Evolutionary conservation across 257 asterid species (phyloP).

Genomic region (Datura wrightii): DNA sequence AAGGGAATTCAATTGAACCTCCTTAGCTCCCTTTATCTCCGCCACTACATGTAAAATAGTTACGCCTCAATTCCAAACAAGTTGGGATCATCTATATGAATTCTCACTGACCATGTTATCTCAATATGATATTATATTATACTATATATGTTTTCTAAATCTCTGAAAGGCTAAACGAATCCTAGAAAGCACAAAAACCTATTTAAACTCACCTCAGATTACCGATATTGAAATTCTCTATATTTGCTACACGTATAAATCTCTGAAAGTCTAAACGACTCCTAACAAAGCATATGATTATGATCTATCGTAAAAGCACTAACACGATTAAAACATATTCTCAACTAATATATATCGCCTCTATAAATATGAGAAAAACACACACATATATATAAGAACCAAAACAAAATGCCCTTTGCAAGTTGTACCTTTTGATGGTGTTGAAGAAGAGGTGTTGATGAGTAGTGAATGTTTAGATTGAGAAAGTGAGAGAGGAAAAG

Average conservation of each 20-base stretch:
- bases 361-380: background rate
- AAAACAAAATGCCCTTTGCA: background rate
- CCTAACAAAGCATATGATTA: background rate
- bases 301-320: background rate
- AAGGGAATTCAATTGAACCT: background rate
- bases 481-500: background rate
- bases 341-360: background rate
- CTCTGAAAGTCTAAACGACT: no score
- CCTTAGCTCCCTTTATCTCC: background rate
- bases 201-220: no score
- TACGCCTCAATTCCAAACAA: background rate
- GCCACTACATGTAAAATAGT: rapidly evolving
- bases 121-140: background rate
- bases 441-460: conserved; percentile 12
- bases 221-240: no score
- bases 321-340: background rate
- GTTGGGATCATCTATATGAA: background rate
- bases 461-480: background rate
- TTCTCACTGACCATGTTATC: background rate
- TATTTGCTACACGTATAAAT: no score
- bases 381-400: background rate
- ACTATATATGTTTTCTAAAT: background rate
- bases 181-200: no score
- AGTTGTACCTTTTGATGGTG: conserved; percentile 9
- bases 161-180: background rate